Conservation (phyloP, 75 land plant genomes). For the Selaginella tamariscina region DNA sequence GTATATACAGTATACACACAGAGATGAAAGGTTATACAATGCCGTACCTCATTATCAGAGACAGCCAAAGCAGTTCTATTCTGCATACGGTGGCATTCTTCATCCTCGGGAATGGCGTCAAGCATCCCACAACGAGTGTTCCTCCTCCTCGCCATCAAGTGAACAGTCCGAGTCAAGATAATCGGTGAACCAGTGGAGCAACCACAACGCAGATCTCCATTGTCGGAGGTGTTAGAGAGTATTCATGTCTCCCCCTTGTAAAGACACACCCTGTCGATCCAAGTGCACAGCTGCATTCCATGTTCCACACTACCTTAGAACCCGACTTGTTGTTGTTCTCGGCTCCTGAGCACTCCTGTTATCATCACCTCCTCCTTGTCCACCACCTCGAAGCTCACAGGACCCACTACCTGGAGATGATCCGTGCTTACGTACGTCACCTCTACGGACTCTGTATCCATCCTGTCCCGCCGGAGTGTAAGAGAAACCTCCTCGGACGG, state of each 20-base stretch:
- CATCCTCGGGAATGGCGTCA: constrained; percentile 28
- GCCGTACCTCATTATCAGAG: no score
- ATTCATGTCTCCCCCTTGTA: constrained; percentile 18
- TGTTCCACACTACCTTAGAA: neutral
- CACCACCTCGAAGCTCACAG: constrained; percentile 46
- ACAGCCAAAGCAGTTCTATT: neutral
- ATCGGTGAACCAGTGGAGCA: constrained; percentile 19
- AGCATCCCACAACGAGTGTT: neutral
- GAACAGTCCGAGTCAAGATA: constrained; percentile 20
- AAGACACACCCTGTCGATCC: constrained; percentile 19
- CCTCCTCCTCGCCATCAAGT: constrained; percentile 16
- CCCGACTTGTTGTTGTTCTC: neutral
- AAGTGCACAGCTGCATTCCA: constrained; percentile 19
- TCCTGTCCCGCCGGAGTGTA: constrained; percentile 49
- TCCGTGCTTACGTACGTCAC: constrained; percentile 67
- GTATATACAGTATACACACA: no score
- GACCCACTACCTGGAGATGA: constrained; percentile 36
- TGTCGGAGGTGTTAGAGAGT: constrained; percentile 10
- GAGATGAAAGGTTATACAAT: no score
- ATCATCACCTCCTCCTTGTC: constrained; percentile 37
- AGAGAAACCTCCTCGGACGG: constrained; percentile 46
- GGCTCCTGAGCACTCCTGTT: constrained; percentile 43
- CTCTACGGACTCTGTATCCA: constrained; percentile 43
- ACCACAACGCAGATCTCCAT: constrained; percentile 27
- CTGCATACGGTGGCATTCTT: constrained; percentile 10